A percentile compares a stretch with the other conserved stretches of the same genome.
Evolutionary conservation across 345 rosid genomes (phyloP).

Genomic region (Gossypium herbaceum): DNA sequence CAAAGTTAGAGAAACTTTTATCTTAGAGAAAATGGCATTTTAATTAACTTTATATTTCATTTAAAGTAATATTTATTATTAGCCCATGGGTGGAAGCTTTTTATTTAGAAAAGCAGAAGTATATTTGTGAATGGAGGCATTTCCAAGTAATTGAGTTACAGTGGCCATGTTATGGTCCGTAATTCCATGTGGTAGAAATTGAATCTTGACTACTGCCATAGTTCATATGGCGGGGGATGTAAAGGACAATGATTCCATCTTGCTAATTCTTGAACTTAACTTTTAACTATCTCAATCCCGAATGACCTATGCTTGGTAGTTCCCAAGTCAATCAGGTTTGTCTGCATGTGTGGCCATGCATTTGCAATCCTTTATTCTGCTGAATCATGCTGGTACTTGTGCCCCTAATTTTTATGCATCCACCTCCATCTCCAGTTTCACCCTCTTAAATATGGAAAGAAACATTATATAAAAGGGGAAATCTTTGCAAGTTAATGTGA

Average conservation of each 20-base stretch:
- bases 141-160: neutral
- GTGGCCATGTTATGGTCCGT: neutral
- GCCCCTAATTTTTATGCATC: slow-evolving; percentile 4
- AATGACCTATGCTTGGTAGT: slow-evolving; percentile 1
- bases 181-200: neutral
- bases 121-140: slow-evolving; percentile 1
- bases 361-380: neutral
- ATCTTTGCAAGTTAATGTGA: slow-evolving; percentile 7
- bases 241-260: neutral
- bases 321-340: slow-evolving; percentile 4
- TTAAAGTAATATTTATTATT: neutral
- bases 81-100: neutral
- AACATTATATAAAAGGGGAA: neutral
- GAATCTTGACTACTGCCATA: neutral
- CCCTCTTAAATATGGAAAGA: neutral
- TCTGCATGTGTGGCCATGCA: neutral
- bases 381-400: neutral
- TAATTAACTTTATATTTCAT: neutral
- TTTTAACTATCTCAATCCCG: neutral
- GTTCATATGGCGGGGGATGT: neutral
- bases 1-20: neutral
- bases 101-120: neutral
- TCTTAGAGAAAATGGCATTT: slow-evolving; percentile 4
- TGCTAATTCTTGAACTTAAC: neutral
- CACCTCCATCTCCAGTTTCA: neutral